phyloP scores from a whole-genome alignment of 331 rosid genomes.

The Phaseolus coccineus region DNA sequence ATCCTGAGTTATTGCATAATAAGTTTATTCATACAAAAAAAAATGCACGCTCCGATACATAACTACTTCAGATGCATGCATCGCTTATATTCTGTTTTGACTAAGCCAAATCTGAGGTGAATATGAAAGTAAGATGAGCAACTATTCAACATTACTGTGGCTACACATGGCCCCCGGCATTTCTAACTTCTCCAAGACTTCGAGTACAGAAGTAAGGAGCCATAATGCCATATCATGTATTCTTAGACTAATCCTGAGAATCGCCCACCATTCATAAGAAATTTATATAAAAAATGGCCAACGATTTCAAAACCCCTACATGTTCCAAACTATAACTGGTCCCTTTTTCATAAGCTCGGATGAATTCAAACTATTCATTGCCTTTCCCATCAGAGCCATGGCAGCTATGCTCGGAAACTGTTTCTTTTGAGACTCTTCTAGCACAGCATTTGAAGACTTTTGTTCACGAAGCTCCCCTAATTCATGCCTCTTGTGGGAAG shows the following conservation, averaged over 20 bases:
- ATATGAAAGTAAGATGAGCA: slow-evolving; percentile 18
- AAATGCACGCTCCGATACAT: slow-evolving; percentile 9
- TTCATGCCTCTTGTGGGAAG: slow-evolving; percentile 54
- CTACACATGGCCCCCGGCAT: slow-evolving; percentile 28
- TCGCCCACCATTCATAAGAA: neutral
- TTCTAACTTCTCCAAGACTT: slow-evolving; percentile 16
- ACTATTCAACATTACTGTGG: slow-evolving; percentile 19
- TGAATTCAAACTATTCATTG: slow-evolving; percentile 58
- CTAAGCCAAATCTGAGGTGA: slow-evolving; percentile 29
- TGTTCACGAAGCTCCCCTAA: slow-evolving; percentile 47
- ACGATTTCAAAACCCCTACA: slow-evolving; percentile 45
- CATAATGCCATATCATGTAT: slow-evolving; percentile 40
- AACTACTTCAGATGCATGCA: slow-evolving; percentile 38
- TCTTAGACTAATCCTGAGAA: slow-evolving; percentile 22
- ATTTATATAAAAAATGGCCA: slow-evolving; percentile 27
- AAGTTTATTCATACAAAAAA: slow-evolving; percentile 1
- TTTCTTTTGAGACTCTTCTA: slow-evolving; percentile 54
- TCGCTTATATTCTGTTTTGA: slow-evolving; percentile 26
- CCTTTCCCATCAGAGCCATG: slow-evolving; percentile 94
- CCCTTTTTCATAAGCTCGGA: slow-evolving; percentile 64
- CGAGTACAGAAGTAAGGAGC: slow-evolving; percentile 19
- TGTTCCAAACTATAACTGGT: slow-evolving; percentile 70
- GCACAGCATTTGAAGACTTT: slow-evolving; percentile 43
- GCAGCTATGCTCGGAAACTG: slow-evolving; percentile 92
- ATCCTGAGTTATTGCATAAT: slow-evolving; percentile 5